phyloP scores from a whole-genome alignment of 2,329 filamentous ascomycete species.

The Pleomassaria siparia region DNA sequence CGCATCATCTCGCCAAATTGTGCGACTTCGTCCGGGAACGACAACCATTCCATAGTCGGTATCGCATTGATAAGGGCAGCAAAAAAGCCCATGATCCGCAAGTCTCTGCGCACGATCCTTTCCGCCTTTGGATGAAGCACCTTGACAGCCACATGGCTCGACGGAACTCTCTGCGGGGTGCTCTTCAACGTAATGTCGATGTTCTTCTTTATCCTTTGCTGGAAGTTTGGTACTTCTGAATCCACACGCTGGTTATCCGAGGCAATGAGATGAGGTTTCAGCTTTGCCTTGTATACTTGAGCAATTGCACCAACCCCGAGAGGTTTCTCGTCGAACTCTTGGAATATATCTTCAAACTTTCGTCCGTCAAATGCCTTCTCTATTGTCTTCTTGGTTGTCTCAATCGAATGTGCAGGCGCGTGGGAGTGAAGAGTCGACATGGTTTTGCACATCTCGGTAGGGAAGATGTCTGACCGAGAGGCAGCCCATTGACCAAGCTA shows the following conservation, averaged over 20 bases:
- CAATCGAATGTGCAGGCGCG: slow-evolving; percentile 86
- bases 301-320: slow-evolving; percentile 95
- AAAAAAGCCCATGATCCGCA: slow-evolving; percentile 93
- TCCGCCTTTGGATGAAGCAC: slow-evolving; percentile 93
- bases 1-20: slow-evolving; percentile 99
- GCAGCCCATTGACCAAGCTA: slow-evolving; percentile 97
- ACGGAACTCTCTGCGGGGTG: slow-evolving; percentile 81
- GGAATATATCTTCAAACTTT: slow-evolving; percentile 86
- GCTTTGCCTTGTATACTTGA: slow-evolving; percentile 93
- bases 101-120: slow-evolving; percentile 82
- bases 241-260: slow-evolving; percentile 60
- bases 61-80: slow-evolving; percentile 80
- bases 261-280: slow-evolving; percentile 75
- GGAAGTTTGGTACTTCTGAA: slow-evolving; percentile 58
- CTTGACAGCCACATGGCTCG: slow-evolving; percentile 91
- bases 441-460: slow-evolving; percentile 83
- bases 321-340: slow-evolving; percentile 88
- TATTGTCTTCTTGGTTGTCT: slow-evolving; percentile 76
- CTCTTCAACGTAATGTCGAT: slow-evolving; percentile 87
- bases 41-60: slow-evolving; percentile 96
- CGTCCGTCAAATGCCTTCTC: slow-evolving; percentile 78
- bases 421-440: slow-evolving; percentile 96
- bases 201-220: slow-evolving; percentile 73
- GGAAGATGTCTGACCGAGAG: slow-evolving; percentile 94
- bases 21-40: slow-evolving; percentile 86